These are phyloP conservation scores for Penicillium ochrochloron DNA, from an alignment of 495 filamentous ascomycete species.

Conservation along the genomic window DNA sequence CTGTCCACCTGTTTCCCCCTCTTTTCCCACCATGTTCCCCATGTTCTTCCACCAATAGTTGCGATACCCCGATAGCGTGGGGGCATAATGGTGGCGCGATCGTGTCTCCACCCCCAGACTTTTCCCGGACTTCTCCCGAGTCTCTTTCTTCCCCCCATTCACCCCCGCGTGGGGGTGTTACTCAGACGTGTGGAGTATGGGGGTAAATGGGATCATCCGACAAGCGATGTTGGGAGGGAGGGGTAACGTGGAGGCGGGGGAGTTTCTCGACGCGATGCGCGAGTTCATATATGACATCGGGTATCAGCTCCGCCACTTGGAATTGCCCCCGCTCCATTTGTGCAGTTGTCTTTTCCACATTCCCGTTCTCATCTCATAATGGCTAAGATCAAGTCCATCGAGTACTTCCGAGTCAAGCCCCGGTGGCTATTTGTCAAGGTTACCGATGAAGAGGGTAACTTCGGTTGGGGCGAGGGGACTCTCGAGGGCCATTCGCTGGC, in stretches of 20 bases:
- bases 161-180: conserved; percentile 28
- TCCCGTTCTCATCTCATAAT: conserved; percentile 43
- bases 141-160: background rate
- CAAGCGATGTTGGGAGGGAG: background rate
- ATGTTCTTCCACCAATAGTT: conserved; percentile 21
- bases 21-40: background rate
- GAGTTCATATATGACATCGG: conserved; percentile 13
- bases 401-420: conserved; percentile 79
- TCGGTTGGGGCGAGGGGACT: conserved; percentile 83
- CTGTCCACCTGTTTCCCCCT: background rate
- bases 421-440: conserved; percentile 86
- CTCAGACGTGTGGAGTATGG: conserved; percentile 8
- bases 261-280: background rate
- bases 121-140: conserved; percentile 20
- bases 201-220: background rate
- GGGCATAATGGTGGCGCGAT: conserved; percentile 10
- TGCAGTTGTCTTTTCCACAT: background rate
- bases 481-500: conserved; percentile 79
- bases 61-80: conserved; percentile 12
- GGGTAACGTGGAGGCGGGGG: background rate
- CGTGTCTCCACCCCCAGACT: conserved; percentile 23
- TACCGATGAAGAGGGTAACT: conserved; percentile 63
- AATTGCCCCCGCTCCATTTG: background rate
- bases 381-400: conserved; percentile 71
- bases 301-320: background rate